Conservation (phyloP, 495 filamentous ascomycete genomes). For the Hypomontagnella monticulosa region DNA sequence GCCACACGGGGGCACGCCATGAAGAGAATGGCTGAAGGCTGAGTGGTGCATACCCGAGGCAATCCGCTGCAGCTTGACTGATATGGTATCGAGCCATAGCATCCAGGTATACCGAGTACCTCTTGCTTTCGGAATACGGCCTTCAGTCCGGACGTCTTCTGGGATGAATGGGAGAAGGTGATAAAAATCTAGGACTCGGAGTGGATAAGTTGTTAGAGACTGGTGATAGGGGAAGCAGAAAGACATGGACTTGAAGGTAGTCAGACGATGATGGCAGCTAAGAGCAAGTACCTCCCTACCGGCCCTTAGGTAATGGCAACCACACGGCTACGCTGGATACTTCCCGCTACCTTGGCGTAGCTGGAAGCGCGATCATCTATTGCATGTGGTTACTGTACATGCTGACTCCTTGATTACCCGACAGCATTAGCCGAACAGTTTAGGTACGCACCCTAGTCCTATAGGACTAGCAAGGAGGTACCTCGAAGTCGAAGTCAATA, state of each 20-base stretch:
- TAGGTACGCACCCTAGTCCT: conserved; percentile 13
- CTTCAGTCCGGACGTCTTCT: background rate
- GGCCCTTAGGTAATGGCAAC: background rate
- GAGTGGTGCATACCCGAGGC: conserved; percentile 25
- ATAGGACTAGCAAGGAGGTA: background rate
- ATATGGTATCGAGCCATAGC: conserved; percentile 5
- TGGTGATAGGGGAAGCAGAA: background rate
- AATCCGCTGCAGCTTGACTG: conserved; percentile 29
- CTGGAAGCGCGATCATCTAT: too few species aligned
- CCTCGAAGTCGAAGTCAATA: too few species aligned
- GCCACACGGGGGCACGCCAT: conserved; percentile 9
- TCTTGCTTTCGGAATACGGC: background rate
- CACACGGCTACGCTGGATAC: too few species aligned
- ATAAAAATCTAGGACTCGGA: background rate
- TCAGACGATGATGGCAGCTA: background rate
- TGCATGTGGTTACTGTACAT: conserved; percentile 5
- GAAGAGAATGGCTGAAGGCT: conserved; percentile 10
- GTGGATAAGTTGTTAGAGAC: background rate
- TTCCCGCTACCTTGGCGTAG: too few species aligned
- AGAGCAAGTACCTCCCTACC: too few species aligned
- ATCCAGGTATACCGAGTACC: background rate
- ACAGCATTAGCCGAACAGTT: conserved; percentile 28
- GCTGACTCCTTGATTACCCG: conserved; percentile 28
- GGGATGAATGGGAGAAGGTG: background rate
- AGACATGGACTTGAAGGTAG: background rate